phyloP scores from a whole-genome alignment of 345 rosid species.

The Eucalyptus pauciflora region DNA sequence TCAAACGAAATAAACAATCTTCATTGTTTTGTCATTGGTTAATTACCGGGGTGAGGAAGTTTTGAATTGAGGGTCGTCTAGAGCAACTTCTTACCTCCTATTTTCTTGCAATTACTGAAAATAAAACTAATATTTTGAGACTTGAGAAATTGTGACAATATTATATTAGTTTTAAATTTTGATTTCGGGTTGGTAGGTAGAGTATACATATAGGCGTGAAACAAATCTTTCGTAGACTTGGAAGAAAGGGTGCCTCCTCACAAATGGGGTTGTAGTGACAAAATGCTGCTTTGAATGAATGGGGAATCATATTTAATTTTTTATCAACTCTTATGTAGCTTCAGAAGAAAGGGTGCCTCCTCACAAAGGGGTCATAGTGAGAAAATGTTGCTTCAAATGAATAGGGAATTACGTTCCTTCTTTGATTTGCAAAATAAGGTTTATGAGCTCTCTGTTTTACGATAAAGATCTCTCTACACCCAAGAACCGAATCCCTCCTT shows the following conservation, averaged over 20 bases:
- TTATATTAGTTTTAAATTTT: not conserved
- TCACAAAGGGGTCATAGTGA: not conserved
- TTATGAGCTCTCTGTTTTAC: not conserved
- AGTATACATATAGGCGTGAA: not conserved
- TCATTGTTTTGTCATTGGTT: not conserved
- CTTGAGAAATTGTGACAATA: not conserved
- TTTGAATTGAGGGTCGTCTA: not conserved
- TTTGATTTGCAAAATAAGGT: not conserved
- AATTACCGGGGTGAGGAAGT: not conserved
- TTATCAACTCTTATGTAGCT: not conserved
- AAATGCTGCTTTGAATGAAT: not conserved
- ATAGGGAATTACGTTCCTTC: not conserved
- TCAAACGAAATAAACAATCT: not conserved
- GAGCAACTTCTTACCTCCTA: not conserved
- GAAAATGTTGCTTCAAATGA: not conserved
- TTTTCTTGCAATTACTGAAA: not conserved
- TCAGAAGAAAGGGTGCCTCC: not conserved
- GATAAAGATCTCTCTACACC: not conserved
- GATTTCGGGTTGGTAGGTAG: not conserved
- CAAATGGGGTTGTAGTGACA: not conserved
- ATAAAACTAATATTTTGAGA: not conserved
- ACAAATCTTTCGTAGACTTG: not conserved
- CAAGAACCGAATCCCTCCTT: not conserved
- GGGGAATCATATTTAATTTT: no score
- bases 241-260: not conserved